These are phyloP conservation scores for Cymbomonas tetramitiformis DNA, from an alignment of 139 green algal genomes.

Conservation along the genomic window DNA sequence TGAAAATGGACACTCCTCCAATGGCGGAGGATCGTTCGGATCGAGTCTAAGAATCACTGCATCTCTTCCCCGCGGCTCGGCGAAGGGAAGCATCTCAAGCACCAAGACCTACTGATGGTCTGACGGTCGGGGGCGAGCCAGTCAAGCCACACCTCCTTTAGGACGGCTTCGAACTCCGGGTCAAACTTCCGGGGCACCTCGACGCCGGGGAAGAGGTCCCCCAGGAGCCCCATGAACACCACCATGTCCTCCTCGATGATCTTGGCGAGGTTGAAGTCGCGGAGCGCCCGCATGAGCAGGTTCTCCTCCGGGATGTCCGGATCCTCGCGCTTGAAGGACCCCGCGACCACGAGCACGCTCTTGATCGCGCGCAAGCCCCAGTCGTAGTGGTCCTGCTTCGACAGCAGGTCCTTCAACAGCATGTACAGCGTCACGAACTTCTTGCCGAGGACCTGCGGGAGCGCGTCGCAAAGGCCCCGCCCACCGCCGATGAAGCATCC, in stretches of 20 bases:
- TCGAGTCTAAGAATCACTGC: no score
- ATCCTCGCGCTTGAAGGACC: slow-evolving; percentile 47
- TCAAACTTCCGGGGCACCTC: slow-evolving; percentile 55
- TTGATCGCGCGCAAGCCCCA: slow-evolving; percentile 71
- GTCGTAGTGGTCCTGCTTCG: slow-evolving; percentile 72
- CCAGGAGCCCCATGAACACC: slow-evolving; percentile 70
- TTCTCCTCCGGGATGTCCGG: slow-evolving; percentile 60
- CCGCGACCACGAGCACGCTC: slow-evolving; percentile 63
- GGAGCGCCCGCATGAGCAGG: slow-evolving; percentile 60
- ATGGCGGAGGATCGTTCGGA: no score
- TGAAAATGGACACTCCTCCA: no score
- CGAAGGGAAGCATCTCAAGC: no score
- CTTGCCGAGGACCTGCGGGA: slow-evolving; percentile 55
- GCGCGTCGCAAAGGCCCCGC: no score
- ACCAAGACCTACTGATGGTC: no score
- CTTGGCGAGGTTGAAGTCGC: slow-evolving; percentile 77
- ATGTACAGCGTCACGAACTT: slow-evolving; percentile 69
- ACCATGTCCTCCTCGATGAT: slow-evolving; percentile 61
- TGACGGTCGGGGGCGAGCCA: no score
- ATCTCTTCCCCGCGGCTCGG: no score
- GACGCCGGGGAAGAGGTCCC: slow-evolving; percentile 60
- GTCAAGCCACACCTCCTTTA: no score
- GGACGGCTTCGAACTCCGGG: slow-evolving; percentile 51
- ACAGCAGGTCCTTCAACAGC: slow-evolving; percentile 64
- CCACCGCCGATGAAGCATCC: no score